Evolutionary conservation across 129 eudicot genomes (phyloP), one percentile per base, ranked within the genome.

Genomic region (Tanacetum coccineum): DNA sequence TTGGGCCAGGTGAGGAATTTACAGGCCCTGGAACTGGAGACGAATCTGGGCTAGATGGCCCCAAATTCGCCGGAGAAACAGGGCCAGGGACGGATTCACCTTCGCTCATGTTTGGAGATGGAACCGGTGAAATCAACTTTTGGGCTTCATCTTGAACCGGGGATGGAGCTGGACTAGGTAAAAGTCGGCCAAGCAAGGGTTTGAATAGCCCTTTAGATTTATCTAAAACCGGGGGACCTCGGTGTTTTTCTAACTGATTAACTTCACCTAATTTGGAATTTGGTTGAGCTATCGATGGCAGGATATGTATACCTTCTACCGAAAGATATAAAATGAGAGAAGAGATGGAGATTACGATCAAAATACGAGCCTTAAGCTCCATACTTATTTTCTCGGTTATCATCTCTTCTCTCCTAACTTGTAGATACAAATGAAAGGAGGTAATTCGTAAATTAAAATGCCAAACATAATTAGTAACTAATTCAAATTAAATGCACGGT

Each of bases 311-410:
- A 67, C 79, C 73, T 47, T 74, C 79, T 3, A 74, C 79, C 6
- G 74, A 66, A 13, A 66, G 67, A 74, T 74, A 74, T 49, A 67
- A 67, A 60, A 74, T 67, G 79, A 74, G 79, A 74, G 79, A 74
- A 66, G 79, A 74, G 79, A 74, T 74, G 79, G 79, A 68, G 68
- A 74, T 59, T 66, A 74, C 50, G 32, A 74, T 18, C 66, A 67
- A 59, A 66, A 74, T 67, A 67, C 54, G 68, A 74, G 68, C 79
- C 50, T 45, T 59, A 15, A 66, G 68, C 79, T 59, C 79, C 79
- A 74, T 74, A 74, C 67, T 66, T 47, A 66, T 59, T 59, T 10
- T 60, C 66, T 58, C 73, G 47, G 46, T 55, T 45, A 65, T 65
- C 71, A 74, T 74, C 78, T 74, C 67, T 74, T 52, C 72, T 74